Base-by-base conservation (phyloP, 2,329 filamentous ascomycete species). In the Stagonosporopsis vannaccii region DNA sequence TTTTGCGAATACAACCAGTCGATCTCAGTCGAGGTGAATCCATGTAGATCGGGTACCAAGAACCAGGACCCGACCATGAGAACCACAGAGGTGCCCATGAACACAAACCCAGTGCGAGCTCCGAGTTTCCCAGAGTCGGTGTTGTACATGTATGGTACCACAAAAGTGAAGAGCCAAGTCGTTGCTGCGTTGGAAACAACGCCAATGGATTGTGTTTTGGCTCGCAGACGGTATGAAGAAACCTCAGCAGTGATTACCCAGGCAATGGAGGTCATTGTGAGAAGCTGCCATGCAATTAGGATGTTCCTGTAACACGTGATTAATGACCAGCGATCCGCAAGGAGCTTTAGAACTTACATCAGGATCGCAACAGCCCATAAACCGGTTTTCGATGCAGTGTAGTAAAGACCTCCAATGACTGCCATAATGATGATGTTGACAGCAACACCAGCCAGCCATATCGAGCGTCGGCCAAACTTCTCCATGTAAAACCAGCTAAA, bases 71-170 rank as follows among this genome's bases (percentile, higher is more conserved):
- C 53, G 15, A 51, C 26, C 19, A 56, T 23, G 1, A 56, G 36
- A 20, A 56, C 22, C 28, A 55, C 37, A 6, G 51, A 55, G 25
- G 13, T 49, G 12, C 23, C 51, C 51, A 55, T 55, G 19, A 55
- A 79, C 60, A 79, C 75, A 65, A 80, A 79, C 0, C 75, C 78
- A 23, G 79, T 69, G 56, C 79, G 79, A 25, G 76, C 77, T 22
- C 72, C 58, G 33, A 77, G 61, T 51, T 79, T 70, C 1, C 68
- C 76, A 45, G 78, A 62, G 42, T 78, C 77, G 1, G 77, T 75
- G 48, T 78, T 79, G 60, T 79, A 74, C 56, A 77, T 69, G 50
- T 78, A 79, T 2, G 76, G 76, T 25, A 77, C 78, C 0, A 73
- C 73, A 11, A 78, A 55, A 6, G 51, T 49, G 28, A 55, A 55